Base-by-base conservation (phyloP, 176 grass and related monocot genomes). In the Triticum turgidum region DNA sequence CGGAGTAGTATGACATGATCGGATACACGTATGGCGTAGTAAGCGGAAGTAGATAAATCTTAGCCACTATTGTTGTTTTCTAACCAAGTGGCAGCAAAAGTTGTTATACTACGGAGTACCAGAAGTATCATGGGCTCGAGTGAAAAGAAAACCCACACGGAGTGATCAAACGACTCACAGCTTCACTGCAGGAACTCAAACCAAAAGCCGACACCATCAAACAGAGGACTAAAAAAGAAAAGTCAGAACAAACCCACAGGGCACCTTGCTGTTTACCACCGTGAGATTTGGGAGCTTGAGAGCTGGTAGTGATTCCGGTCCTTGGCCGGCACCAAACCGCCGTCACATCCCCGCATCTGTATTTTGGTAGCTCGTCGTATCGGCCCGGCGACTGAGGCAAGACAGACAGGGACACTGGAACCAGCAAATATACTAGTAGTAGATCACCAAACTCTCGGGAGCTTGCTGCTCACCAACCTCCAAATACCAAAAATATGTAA, bases 381-480 rank as follows among this genome's bases (percentile, higher is more conserved):
- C 13, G 20, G 27, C 13, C 69, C 42, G 21, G 18, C 38, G 51
- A 30, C 42, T 11, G 13, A 54, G 61, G 2, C n/a, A 37, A n/a
- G 79, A 75, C 21, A 84, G 56, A 83, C 3, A 62, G 18, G 39
- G 71, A 82, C 51, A 51, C 15, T 65, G 3, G 64, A 73, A 69
- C 74, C 68, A 84, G 61, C 70, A 67, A 80, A 84, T 52, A 68
- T 56, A 41, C 6, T 37, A 63, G 22, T 0, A 59, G 2, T 25
- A 22, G 69, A 30, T 21, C 72, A 81, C 81, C 58, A 83, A 68
- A 74, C 80, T 64, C 61, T 27, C 1, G 3, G 33, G 63, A 7
- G 84, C 21, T 78, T 54, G 47, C 63, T 52, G 68, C 11, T 41
- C 79, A 85, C 86, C 82, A 85, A 88, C 68, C 51, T 56, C 17